Evolutionary conservation across 257 asterid species (phyloP).

Genomic region (Salvia rosmarinus): DNA sequence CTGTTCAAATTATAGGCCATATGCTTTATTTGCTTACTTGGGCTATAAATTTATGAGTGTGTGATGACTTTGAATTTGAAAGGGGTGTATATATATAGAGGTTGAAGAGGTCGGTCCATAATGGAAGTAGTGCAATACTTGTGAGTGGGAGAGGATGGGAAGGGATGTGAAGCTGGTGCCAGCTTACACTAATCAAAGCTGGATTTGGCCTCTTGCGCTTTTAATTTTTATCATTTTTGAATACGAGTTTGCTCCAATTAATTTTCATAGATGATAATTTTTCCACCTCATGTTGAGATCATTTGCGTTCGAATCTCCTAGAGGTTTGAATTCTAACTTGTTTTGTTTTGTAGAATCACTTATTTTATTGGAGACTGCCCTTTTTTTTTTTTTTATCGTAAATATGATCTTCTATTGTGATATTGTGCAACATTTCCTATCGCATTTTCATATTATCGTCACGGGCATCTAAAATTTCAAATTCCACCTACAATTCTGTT

Average conservation of each 20-base stretch:
- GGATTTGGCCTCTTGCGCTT: constrained; percentile 27
- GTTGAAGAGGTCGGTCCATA: constrained; percentile 19
- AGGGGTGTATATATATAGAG: constrained; percentile 24
- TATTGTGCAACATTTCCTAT: too few species aligned
- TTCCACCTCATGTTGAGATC: too few species aligned
- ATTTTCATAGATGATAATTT: too few species aligned
- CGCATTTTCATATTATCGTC: too few species aligned
- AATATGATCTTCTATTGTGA: too few species aligned
- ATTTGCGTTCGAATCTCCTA: too few species aligned
- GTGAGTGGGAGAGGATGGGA: constrained; percentile 39
- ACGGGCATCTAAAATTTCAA: too few species aligned
- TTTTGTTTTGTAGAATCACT: too few species aligned
- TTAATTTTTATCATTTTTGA: constrained; percentile 5
- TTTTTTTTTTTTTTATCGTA: too few species aligned
- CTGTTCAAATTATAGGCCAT: constrained; percentile 32
- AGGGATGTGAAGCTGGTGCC: constrained; percentile 52
- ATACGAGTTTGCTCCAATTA: too few species aligned
- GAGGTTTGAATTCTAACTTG: too few species aligned
- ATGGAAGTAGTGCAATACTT: constrained; percentile 42
- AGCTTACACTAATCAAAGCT: constrained; percentile 55
- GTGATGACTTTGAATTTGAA: constrained; percentile 35
- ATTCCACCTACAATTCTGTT: constrained; percentile 43
- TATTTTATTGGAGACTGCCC: too few species aligned
- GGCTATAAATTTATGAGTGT: background rate
- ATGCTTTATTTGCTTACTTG: background rate